Evolutionary conservation across 345 rosid species (phyloP).

Genomic region (Toxicodendron radicans): DNA sequence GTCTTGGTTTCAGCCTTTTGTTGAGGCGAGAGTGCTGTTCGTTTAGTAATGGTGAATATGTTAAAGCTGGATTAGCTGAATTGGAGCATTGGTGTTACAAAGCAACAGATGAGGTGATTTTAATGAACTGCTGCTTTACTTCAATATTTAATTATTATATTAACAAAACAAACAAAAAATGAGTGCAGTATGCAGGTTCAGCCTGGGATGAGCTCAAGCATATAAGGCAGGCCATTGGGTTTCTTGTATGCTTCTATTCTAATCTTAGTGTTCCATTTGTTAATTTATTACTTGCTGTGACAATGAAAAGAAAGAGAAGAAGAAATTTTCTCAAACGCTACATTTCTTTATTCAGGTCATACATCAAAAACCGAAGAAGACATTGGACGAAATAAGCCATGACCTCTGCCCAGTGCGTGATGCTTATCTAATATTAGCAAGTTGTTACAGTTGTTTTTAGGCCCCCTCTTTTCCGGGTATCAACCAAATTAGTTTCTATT

Average conservation of each 20-base stretch:
- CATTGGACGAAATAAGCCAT: slow-evolving; percentile 85
- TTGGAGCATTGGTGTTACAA: slow-evolving; percentile 93
- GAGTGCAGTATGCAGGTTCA: slow-evolving; percentile 82
- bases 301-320: neutral
- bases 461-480: neutral
- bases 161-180: slow-evolving; percentile 7
- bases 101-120: slow-evolving; percentile 87
- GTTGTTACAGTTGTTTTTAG: neutral
- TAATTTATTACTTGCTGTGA: slow-evolving; percentile 5
- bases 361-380: slow-evolving; percentile 93
- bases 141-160: slow-evolving; percentile 4
- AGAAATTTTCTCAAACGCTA: neutral
- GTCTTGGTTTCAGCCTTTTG: slow-evolving; percentile 53
- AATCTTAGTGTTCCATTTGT: neutral
- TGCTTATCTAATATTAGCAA: neutral
- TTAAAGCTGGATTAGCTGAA: slow-evolving; percentile 90
- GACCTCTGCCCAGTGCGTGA: slow-evolving; percentile 86
- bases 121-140: slow-evolving; percentile 14
- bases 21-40: slow-evolving; percentile 94
- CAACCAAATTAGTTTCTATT: slow-evolving; percentile 1
- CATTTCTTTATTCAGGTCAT: slow-evolving; percentile 56
- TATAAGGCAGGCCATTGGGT: slow-evolving; percentile 92
- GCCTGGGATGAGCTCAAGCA: slow-evolving; percentile 97
- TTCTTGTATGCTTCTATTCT: slow-evolving; percentile 54
- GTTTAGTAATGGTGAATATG: slow-evolving; percentile 94